phyloP scores from a whole-genome alignment of 108 stramenopile genomes.

The Conticribra guillardii region DNA sequence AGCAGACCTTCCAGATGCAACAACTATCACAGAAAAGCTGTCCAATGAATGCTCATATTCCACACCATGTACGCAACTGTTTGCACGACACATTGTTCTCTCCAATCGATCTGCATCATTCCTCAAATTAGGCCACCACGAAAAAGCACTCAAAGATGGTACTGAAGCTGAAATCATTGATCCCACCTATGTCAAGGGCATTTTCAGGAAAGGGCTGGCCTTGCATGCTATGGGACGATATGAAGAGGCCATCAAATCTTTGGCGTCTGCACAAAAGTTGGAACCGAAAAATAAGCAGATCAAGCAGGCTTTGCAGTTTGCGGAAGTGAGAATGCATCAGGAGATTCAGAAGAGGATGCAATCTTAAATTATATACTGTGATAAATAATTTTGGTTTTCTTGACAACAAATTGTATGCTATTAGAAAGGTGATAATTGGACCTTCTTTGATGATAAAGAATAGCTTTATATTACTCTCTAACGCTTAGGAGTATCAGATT shows the following conservation, averaged over 20 bases:
- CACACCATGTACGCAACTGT: slow-evolving; percentile 45
- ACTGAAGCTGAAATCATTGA: slow-evolving; percentile 60
- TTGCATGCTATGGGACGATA: slow-evolving; percentile 90
- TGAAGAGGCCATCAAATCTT: slow-evolving; percentile 71
- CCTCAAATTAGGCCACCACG: slow-evolving; percentile 91
- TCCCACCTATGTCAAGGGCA: slow-evolving; percentile 84
- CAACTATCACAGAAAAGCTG: slow-evolving; percentile 26
- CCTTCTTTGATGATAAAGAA: too few species aligned
- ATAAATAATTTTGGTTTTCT: too few species aligned
- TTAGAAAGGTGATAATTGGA: too few species aligned
- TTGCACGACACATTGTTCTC: slow-evolving; percentile 72
- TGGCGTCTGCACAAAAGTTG: slow-evolving; percentile 79
- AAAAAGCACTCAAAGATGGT: slow-evolving; percentile 87
- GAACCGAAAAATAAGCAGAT: slow-evolving; percentile 95
- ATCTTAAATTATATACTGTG: neutral
- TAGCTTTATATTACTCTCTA: too few species aligned
- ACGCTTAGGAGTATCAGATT: too few species aligned
- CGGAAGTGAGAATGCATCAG: slow-evolving; percentile 88
- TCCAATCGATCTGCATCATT: slow-evolving; percentile 90
- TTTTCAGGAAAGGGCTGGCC: slow-evolving; percentile 87
- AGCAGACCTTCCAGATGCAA: slow-evolving; percentile 76
- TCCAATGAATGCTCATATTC: slow-evolving; percentile 1
- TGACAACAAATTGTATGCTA: too few species aligned
- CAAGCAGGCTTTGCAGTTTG: slow-evolving; percentile 90
- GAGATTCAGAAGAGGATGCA: slow-evolving; percentile 83